These are phyloP conservation scores for Globisporangium barbulae DNA, from an alignment of 352 stramenopile species.

Conservation along the genomic window DNA sequence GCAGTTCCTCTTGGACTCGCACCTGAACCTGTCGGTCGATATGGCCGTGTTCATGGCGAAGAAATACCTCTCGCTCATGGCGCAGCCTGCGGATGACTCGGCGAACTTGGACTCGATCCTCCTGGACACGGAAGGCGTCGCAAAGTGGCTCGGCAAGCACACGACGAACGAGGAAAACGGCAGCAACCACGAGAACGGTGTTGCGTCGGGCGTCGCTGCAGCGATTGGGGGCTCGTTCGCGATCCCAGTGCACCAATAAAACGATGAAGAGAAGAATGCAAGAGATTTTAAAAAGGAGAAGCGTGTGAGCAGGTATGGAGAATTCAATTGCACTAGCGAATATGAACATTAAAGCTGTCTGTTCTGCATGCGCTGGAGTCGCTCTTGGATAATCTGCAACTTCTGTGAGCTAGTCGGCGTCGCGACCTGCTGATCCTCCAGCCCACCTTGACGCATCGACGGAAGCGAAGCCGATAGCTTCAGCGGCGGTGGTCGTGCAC, in stretches of 20 bases:
- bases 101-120: conserved; percentile 93
- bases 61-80: conserved; percentile 96
- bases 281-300: neutral
- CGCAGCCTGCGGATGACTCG: conserved; percentile 92
- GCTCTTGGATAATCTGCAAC: conserved; percentile 64
- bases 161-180: neutral
- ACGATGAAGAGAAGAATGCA: neutral
- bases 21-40: conserved; percentile 97
- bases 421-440: conserved; percentile 18
- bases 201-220: conserved; percentile 1
- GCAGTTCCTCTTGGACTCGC: conserved; percentile 94
- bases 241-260: conserved; percentile 12
- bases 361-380: conserved; percentile 50
- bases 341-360: neutral
- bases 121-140: conserved; percentile 89
- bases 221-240: neutral
- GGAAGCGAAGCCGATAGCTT: neutral
- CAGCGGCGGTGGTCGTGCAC: conserved; percentile 17
- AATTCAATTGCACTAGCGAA: neutral
- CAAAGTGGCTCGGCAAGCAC: conserved; percentile 64
- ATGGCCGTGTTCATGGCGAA: conserved; percentile 95
- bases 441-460: conserved; percentile 8
- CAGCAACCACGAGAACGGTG: neutral
- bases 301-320: neutral
- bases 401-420: conserved; percentile 26